Evolutionary conservation across 345 rosid species (phyloP).

Genomic region (Ricinus communis): DNA sequence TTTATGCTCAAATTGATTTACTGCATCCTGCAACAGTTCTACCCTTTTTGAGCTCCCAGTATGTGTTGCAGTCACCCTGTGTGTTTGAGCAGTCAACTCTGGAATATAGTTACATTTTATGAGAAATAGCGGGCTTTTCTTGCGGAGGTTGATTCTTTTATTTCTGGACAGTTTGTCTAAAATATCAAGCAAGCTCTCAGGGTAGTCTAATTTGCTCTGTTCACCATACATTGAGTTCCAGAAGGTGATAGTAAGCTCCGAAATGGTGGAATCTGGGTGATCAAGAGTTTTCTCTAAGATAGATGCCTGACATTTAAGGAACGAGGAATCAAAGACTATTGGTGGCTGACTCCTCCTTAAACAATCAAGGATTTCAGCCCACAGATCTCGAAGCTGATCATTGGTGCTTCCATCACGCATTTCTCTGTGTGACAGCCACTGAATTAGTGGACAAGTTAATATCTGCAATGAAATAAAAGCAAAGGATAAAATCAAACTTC

Average conservation of each 20-base stretch:
- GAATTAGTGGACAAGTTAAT: slow-evolving; percentile 36
- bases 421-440: slow-evolving; percentile 38
- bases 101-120: slow-evolving; percentile 15
- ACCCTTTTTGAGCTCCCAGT: slow-evolving; percentile 46
- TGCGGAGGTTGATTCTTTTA: slow-evolving; percentile 39
- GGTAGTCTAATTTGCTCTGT: slow-evolving; percentile 45
- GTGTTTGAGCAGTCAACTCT: slow-evolving; percentile 19
- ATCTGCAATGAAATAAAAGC: slow-evolving; percentile 31
- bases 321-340: slow-evolving; percentile 38
- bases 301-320: slow-evolving; percentile 48
- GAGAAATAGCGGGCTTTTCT: slow-evolving; percentile 31
- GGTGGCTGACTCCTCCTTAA: slow-evolving; percentile 44
- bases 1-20: slow-evolving; percentile 8
- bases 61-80: slow-evolving; percentile 35
- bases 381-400: slow-evolving; percentile 35
- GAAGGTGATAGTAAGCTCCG: slow-evolving; percentile 37
- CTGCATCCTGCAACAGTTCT: slow-evolving; percentile 14
- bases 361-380: slow-evolving; percentile 45
- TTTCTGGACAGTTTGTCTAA: slow-evolving; percentile 49
- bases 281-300: slow-evolving; percentile 47
- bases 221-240: slow-evolving; percentile 53
- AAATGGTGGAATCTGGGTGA: slow-evolving; percentile 40
- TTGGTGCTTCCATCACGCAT: slow-evolving; percentile 26
- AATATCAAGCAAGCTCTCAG: slow-evolving; percentile 42
- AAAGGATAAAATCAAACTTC: neutral